These are phyloP conservation scores for Cenococcum geophilum DNA, from an alignment of 495 filamentous ascomycete species.

Conservation along the genomic window DNA sequence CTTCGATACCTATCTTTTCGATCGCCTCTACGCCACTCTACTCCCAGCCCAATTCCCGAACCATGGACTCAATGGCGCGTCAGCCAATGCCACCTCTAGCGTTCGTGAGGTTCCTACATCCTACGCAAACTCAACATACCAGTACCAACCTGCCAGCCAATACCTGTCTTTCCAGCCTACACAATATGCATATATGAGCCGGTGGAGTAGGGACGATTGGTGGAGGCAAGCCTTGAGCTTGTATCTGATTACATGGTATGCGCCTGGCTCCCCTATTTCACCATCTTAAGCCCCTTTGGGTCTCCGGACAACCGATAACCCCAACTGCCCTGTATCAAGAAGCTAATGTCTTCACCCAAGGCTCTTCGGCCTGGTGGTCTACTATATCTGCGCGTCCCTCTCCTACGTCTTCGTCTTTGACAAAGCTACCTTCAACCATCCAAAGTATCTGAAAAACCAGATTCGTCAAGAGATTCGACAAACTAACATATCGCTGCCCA, in stretches of 20 bases:
- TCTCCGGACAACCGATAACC: slow-evolving; percentile 1
- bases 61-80: slow-evolving; percentile 35
- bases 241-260: slow-evolving; percentile 79
- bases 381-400: slow-evolving; percentile 75
- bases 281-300: neutral
- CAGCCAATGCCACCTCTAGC: slow-evolving; percentile 35
- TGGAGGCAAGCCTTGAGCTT: slow-evolving; percentile 70
- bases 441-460: slow-evolving; percentile 94
- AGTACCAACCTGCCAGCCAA: slow-evolving; percentile 67
- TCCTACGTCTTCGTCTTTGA: slow-evolving; percentile 94
- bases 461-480: slow-evolving; percentile 80
- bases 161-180: slow-evolving; percentile 65
- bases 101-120: slow-evolving; percentile 33
- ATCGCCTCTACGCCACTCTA: slow-evolving; percentile 67
- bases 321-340: neutral
- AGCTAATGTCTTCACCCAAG: slow-evolving; percentile 44
- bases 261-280: slow-evolving; percentile 22
- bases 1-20: slow-evolving; percentile 76
- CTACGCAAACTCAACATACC: slow-evolving; percentile 42
- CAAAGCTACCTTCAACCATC: slow-evolving; percentile 80
- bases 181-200: slow-evolving; percentile 74
- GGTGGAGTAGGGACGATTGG: slow-evolving; percentile 72
- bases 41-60: slow-evolving; percentile 56
- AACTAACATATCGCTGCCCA: slow-evolving; percentile 64
- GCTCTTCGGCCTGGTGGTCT: slow-evolving; percentile 75